A percentile compares a stretch with the other conserved stretches of the same genome.
These are phyloP conservation scores for Parastagonospora avenae DNA, from an alignment of 2,329 filamentous ascomycete species.

Conservation along the genomic window DNA sequence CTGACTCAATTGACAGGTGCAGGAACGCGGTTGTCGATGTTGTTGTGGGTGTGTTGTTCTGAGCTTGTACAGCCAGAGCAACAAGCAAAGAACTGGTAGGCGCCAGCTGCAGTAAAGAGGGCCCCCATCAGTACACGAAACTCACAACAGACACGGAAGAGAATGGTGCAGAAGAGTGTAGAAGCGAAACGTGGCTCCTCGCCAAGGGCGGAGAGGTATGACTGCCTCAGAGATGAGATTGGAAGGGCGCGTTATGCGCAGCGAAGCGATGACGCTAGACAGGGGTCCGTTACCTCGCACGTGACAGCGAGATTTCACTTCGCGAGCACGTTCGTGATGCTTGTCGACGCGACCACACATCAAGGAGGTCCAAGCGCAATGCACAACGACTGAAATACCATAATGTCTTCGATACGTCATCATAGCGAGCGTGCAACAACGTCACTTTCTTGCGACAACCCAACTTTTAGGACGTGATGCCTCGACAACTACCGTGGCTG, in stretches of 20 bases:
- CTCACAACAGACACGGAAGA: constrained; percentile 16
- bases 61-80: constrained; percentile 20
- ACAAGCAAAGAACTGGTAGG: constrained; percentile 26
- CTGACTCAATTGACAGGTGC: not conserved
- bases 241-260: constrained; percentile 29
- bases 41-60: constrained; percentile 11
- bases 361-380: not conserved
- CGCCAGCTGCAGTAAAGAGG: constrained; percentile 22
- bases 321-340: constrained; percentile 11
- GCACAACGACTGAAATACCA: not conserved
- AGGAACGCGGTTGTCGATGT: constrained; percentile 5
- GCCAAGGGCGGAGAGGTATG: constrained; percentile 18
- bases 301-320: constrained; percentile 30
- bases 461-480: constrained; percentile 47
- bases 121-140: constrained; percentile 31
- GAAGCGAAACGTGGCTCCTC: constrained; percentile 40
- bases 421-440: not conserved
- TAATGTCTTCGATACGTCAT: not conserved
- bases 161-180: constrained; percentile 38
- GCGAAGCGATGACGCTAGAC: constrained; percentile 27
- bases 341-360: constrained; percentile 3
- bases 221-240: constrained; percentile 15
- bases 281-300: constrained; percentile 17
- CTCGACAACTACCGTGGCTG: constrained; percentile 61
- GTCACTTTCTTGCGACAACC: not conserved